Evolutionary conservation across 192 early-diverging fungal genomes (phyloP), one percentile per base, ranked within the genome.

Genomic region (Helicostylum pulchrum): DNA sequence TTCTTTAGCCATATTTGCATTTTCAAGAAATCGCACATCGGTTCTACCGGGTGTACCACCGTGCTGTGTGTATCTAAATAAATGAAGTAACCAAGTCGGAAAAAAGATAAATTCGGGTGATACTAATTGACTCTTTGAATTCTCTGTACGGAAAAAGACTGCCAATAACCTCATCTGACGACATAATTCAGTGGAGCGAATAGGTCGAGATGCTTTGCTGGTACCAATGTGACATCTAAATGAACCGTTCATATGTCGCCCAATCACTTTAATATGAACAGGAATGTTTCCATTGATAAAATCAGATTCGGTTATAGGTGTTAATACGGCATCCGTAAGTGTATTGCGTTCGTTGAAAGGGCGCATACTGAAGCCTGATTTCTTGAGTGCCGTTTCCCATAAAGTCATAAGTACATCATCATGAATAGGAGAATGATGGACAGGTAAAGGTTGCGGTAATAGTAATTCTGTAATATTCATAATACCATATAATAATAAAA

Each of bases 101-200:
- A 73, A 73, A 42, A 73, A 63, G 20, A 73, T 64, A 19, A 73
- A 73, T 12, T 73, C 66, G 3, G 71, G 66, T 1, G 66, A 53
- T 12, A 73, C 45, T 19, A 62, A 49, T 49, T 62, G 34, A 17
- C 50, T 61, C 30, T 56, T 68, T 10, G 47, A 48, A 53, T 54
- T 57, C 19, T 73, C 55, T 43, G 56, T 44, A 9, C 61, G 43
- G 34, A 68, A 73, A n/a, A 73, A 73, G 1, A 73, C 62, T 12
- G 54, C 60, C 31, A 73, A 31, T 43, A 73, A 34, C 39, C 56
- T 61, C 71, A 73, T 73, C 17, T 73, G 71, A 32, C 45, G 43
- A 20, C 62, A 51, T 12, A 73, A 19, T 39, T 68, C 66, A 4
- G 34, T 42, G 4, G 71, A 73, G 31, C 43, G 51, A 12, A 73